Conservation (phyloP, 2,329 filamentous ascomycete species). For the Xylaria polymorpha region DNA sequence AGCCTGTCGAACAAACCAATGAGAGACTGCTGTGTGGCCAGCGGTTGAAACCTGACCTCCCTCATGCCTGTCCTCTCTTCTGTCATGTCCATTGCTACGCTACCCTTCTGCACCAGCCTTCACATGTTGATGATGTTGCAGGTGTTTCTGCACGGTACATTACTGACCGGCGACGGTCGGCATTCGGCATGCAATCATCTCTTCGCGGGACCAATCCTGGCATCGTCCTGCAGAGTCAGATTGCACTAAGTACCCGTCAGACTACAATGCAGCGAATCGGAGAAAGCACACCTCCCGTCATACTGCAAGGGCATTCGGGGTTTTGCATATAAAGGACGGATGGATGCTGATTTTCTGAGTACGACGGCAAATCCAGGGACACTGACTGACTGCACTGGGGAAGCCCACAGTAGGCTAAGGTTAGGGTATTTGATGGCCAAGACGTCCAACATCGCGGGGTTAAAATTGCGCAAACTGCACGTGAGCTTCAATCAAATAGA, state of each 20-base stretch:
- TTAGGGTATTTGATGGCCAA: neutral
- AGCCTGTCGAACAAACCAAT: conserved; percentile 15
- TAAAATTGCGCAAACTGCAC: neutral
- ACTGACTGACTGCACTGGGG: too few relatives aligned
- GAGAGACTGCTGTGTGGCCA: conserved; percentile 11
- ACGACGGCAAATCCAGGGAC: neutral
- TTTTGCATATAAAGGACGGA: neutral
- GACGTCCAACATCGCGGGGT: neutral
- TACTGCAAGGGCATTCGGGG: neutral
- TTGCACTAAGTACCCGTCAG: neutral
- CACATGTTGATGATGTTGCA: conserved; percentile 16
- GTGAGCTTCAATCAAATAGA: neutral
- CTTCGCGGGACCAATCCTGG: neutral
- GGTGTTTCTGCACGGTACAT: conserved; percentile 11
- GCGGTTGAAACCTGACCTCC: conserved; percentile 19
- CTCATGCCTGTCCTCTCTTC: neutral
- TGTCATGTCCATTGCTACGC: neutral
- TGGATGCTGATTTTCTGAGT: neutral
- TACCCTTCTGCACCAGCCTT: conserved; percentile 4
- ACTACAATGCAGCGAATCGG: neutral
- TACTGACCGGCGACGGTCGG: neutral
- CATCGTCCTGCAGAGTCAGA: neutral
- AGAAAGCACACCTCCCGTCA: neutral
- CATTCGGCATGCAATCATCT: conserved; percentile 10
- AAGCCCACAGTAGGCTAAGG: too few relatives aligned